Evolutionary conservation across 129 eudicot species (phyloP).

Genomic region (Tagetes erecta): DNA sequence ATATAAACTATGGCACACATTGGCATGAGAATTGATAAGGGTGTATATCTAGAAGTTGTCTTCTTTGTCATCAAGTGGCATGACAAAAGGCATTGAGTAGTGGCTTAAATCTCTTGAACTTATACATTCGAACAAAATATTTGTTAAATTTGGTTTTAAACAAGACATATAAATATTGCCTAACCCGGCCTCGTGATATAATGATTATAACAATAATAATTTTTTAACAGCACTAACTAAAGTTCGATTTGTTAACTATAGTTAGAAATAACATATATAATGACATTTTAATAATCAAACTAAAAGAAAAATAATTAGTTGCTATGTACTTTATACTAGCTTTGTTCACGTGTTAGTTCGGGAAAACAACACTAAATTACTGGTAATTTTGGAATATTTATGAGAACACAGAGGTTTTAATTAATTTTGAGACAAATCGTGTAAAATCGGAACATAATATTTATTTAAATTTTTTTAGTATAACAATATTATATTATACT

Average conservation of each 20-base stretch:
- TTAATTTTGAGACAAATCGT: too few species aligned
- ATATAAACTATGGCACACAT: neutral
- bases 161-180: constrained; percentile 12
- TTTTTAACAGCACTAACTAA: neutral
- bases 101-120: constrained; percentile 21
- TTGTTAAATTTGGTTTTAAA: constrained; percentile 12
- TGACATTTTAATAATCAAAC: too few species aligned
- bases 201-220: constrained; percentile 10
- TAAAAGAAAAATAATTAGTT: neutral
- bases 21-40: neutral
- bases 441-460: too few species aligned
- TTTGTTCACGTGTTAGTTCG: too few species aligned
- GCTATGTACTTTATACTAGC: neutral
- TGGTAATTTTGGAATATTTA: too few species aligned
- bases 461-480: too few species aligned
- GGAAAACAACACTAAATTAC: too few species aligned
- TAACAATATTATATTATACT: too few species aligned
- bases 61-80: constrained; percentile 21
- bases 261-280: neutral
- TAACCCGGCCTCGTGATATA: neutral
- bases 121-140: neutral
- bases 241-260: neutral
- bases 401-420: too few species aligned
- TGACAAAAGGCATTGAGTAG: constrained; percentile 23
- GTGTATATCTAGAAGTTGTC: constrained; percentile 19